Base-by-base conservation (phyloP, 345 rosid genomes). In the Gossypium turneri region DNA sequence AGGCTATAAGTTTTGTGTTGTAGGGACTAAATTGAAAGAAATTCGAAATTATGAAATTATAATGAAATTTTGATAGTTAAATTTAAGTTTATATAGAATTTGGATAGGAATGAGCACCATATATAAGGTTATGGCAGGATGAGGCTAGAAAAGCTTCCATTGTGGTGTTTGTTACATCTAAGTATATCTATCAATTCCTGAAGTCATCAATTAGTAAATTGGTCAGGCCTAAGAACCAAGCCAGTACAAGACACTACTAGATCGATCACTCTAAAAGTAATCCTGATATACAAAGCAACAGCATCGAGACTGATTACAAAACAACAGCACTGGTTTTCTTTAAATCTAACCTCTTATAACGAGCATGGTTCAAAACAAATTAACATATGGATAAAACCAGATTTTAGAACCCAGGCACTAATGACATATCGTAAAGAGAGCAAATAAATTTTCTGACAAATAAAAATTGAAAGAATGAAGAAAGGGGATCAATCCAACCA, bases 401-500 rank as follows among this genome's bases (percentile, higher is more conserved):
- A 61, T 47, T 59, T 45, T 15, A 24, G 19, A 47, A 56, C 10
- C 50, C 38, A 62, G 16, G 17, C 2, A 16, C 58, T 24, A 73
- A 59, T 48, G 68, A 60, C 25, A 29, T 12, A 60, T 27, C 38
- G n/a, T 29, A n/a, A 8, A 61, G 22, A 19, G 12, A 34, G n/a
- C 38, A 53, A 34, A 48, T 1, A 16, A 9, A 72, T 47, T 47
- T 17, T 74, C 71, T 50, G 58, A 41, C 34, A 48, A 70, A 62
- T 12, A 10, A 70, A 73, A 67, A 71, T 60, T 52, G 69, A 57
- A 60, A 4, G n/a, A 44, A 45, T 5, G 70, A 44, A 51, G 59
- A n/a, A 9, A 12, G 45, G 62, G 9, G 64, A 59, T 27, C 65
- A 10, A 22, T 34, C 74, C 48, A 74, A 74, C 27, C 56, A 8